phyloP scores from a whole-genome alignment of 176 grass and related monocot genomes.

The Avena atlantica region DNA sequence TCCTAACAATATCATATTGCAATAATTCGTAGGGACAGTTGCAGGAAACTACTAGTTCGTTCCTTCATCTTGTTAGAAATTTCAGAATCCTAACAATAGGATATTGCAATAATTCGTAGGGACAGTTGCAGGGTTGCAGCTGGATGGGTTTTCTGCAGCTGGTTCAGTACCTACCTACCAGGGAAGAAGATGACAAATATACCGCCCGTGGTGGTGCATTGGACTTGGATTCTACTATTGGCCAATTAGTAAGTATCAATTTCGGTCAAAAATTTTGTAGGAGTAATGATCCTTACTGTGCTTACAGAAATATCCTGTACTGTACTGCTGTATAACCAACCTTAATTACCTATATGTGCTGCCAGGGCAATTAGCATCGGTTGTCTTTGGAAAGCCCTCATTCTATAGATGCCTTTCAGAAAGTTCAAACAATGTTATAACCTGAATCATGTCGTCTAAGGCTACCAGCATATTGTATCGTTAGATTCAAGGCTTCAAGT shows the following conservation, averaged over 20 bases:
- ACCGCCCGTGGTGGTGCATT: background rate
- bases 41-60: background rate
- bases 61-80: background rate
- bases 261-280: background rate
- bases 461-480: background rate
- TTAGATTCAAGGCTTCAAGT: background rate
- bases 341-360: background rate
- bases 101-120: background rate
- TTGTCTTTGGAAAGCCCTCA: constrained; percentile 14
- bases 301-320: background rate
- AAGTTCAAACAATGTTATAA: background rate
- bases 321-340: background rate
- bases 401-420: background rate
- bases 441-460: background rate
- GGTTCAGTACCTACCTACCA: constrained; percentile 33
- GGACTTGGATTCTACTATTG: background rate
- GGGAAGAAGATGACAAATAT: constrained; percentile 25
- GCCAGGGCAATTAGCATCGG: background rate
- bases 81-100: background rate
- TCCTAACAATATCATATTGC: background rate
- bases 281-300: constrained; percentile 6
- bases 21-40: background rate
- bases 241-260: background rate
- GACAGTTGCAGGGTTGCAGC: background rate
- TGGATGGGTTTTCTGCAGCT: background rate